Base-by-base conservation (phyloP, 345 rosid genomes). In the Pelargonium nanum region DNA sequence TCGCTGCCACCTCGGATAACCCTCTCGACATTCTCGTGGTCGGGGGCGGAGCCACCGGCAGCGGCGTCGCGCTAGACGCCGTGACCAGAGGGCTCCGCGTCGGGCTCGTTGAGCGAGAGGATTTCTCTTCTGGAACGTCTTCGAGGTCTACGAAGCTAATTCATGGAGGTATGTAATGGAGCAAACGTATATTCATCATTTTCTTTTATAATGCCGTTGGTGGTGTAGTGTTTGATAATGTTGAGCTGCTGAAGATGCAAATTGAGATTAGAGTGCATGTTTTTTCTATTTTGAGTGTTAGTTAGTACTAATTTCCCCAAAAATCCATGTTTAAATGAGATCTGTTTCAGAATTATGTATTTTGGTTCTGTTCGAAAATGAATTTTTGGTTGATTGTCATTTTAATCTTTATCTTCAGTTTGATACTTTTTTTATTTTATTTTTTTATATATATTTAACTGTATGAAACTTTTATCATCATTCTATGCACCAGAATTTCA, bases 21-120 rank as follows among this genome's bases (percentile, higher is more conserved):
- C 97, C 97, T 0, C 83, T 93, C 25, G 99, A 93, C 68, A 71
- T 93, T 58, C 92, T 93, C 40, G 91, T 93, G 19, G 78, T 93
- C 7, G 97, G 99, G 22, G 96, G 99, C 48, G 99, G 99, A 59
- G 99, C 97, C 73, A 89, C 99, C 4, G 99, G 99, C n/a, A 73
- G 79, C 52, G 97, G 99, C 1, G 99, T 85, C 23, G 99, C 99
- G 48, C 97, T 89, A 5, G 99, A 93, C 64, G 99, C 96, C 53
- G 83, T 57, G 34, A 77, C 99, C 13, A 83, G 99, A 51, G 97
- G 96, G 13, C 91, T 89, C 54, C 91, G 87, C 19, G 99, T 89
- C 32, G 99, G 97, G 15, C 80, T 93, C 7, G 94, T 89, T 0
- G 99, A 93, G 80, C 77, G 99, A 20, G 99, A 93, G 67, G 99